A percentile compares a stretch with the other conserved stretches of the same genome.
Evolutionary conservation across 805 yeast genomes (phyloP).

Genomic region (Yamadazyma olivae): DNA sequence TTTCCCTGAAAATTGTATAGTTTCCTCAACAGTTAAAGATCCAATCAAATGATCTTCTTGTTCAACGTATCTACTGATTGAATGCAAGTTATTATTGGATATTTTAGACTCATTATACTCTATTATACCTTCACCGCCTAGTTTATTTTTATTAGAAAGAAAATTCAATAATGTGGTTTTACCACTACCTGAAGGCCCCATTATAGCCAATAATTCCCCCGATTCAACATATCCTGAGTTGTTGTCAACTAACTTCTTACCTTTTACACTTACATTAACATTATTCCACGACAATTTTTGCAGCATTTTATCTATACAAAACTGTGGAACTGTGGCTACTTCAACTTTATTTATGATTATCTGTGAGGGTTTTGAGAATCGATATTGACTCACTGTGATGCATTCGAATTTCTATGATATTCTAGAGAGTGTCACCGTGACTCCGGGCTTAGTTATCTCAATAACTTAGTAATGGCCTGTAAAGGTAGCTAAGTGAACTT

Average conservation of each 20-base stretch:
- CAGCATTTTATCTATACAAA: too few species aligned
- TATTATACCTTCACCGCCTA: conserved; percentile 19
- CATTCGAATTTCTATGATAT: too few species aligned
- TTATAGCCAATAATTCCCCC: conserved; percentile 32
- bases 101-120: conserved; percentile 18
- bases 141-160: conserved; percentile 30
- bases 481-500: too few species aligned
- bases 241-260: conserved; percentile 16
- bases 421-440: too few species aligned
- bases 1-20: conserved; percentile 5
- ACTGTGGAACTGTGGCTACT: too few species aligned
- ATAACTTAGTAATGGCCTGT: too few species aligned
- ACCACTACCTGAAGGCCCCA: conserved; percentile 45
- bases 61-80: conserved; percentile 16
- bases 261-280: conserved; percentile 1
- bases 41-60: conserved; percentile 22
- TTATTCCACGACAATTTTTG: conserved; percentile 6
- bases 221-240: conserved; percentile 25
- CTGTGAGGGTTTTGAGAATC: too few species aligned
- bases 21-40: conserved; percentile 18
- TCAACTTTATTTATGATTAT: too few species aligned
- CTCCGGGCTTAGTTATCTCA: too few species aligned
- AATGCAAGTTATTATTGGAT: conserved; percentile 16
- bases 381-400: too few species aligned
- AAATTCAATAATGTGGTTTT: conserved; percentile 36